Evolutionary conservation across 148 eudicot species (phyloP).

Genomic region (Vaccinium darrowii): DNA sequence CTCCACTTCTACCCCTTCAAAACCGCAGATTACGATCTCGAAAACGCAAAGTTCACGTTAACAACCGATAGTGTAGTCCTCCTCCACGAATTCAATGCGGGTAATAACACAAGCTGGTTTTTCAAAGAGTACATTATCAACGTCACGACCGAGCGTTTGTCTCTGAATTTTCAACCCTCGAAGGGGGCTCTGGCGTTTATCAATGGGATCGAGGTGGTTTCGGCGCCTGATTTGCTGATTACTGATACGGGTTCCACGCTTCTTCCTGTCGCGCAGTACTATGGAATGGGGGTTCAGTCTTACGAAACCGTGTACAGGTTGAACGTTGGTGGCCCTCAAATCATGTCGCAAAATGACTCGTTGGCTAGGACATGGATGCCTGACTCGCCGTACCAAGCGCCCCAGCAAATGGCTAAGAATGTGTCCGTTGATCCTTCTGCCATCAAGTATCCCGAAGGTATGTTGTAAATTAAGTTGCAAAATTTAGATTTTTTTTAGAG

Average conservation of each 20-base stretch:
- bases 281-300: constrained; percentile 38
- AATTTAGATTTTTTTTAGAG: too few species aligned
- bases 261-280: constrained; percentile 37
- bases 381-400: constrained; percentile 37
- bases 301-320: constrained; percentile 57
- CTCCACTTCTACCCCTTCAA: constrained; percentile 61
- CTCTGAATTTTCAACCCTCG: constrained; percentile 48
- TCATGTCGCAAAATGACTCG: constrained; percentile 55
- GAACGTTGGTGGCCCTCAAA: constrained; percentile 56
- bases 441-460: constrained; percentile 49
- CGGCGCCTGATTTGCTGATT: constrained; percentile 60
- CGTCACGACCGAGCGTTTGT: constrained; percentile 41
- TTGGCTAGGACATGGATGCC: constrained; percentile 61
- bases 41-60: constrained; percentile 51
- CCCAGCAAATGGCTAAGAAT: constrained; percentile 26
- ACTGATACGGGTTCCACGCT: constrained; percentile 42
- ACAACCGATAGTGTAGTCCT: constrained; percentile 51
- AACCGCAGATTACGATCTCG: constrained; percentile 46
- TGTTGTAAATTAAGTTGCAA: not conserved
- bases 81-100: constrained; percentile 39
- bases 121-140: constrained; percentile 61
- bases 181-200: constrained; percentile 55
- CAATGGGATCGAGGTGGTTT: constrained; percentile 71
- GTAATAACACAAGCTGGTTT: constrained; percentile 17
- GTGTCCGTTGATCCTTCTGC: constrained; percentile 41